Percentiles rank a stretch among this genome's conserved stretches.
These are phyloP conservation scores for Fraxinus anomala DNA, from an alignment of 257 asterid genomes.

Conservation along the genomic window DNA sequence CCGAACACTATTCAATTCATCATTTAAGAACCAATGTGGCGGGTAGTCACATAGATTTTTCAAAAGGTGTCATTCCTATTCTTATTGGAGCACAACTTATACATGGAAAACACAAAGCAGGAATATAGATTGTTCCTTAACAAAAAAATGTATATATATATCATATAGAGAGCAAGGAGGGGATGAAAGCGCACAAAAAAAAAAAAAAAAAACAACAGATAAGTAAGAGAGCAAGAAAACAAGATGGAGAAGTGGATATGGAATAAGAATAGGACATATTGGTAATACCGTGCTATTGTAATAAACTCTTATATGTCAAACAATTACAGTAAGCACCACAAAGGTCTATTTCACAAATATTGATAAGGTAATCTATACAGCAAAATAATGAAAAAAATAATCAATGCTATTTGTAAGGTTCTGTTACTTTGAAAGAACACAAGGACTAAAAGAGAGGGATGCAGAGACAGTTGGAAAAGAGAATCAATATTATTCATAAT, in stretches of 20 bases:
- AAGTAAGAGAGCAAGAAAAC: constrained; percentile 1
- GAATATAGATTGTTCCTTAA: background rate
- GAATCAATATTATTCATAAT: background rate
- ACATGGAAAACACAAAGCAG: background rate
- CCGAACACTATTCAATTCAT: background rate
- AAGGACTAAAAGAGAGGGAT: background rate
- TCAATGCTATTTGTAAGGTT: background rate
- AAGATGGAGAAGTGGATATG: constrained; percentile 7
- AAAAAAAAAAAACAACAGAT: background rate
- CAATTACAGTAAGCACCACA: constrained; percentile 11
- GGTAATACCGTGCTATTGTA: constrained; percentile 9
- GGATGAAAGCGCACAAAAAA: background rate
- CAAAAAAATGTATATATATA: background rate
- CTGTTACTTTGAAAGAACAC: background rate
- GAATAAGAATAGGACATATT: constrained; percentile 15
- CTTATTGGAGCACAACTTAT: background rate
- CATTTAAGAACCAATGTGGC: background rate
- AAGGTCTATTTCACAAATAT: background rate
- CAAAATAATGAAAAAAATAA: background rate
- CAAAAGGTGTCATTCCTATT: background rate
- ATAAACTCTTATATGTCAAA: constrained; percentile 21
- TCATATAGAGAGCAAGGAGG: constrained; percentile 6
- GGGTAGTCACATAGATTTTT: background rate
- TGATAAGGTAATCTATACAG: background rate
- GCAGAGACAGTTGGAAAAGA: constrained; percentile 1